These are phyloP conservation scores for Tolypocladium capitatum DNA, from an alignment of 2,329 filamentous ascomycete species.

Conservation along the genomic window DNA sequence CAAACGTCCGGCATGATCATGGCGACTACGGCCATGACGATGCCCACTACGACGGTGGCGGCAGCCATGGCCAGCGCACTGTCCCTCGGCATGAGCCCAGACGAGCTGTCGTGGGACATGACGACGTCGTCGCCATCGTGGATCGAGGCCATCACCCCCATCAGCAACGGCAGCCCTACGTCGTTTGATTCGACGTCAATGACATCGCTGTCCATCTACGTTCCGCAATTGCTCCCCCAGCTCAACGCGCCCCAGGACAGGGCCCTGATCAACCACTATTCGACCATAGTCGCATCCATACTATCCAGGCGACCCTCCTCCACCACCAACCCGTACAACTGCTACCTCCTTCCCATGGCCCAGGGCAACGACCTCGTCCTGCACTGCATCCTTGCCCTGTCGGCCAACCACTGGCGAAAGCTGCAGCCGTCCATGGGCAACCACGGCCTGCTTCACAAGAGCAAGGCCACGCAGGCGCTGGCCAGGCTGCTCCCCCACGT, in stretches of 20 bases:
- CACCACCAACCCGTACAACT: conserved; percentile 17
- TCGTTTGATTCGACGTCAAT: conserved; percentile 7
- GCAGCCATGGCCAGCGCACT: conserved; percentile 4
- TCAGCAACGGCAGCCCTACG: conserved; percentile 12
- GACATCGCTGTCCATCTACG: conserved; percentile 14
- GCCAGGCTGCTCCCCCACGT: conserved; percentile 21
- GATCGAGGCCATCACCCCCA: conserved; percentile 12
- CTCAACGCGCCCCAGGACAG: conserved; percentile 15
- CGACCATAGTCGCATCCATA: conserved; percentile 18
- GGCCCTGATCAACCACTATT: conserved; percentile 21
- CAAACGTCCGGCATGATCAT: background rate
- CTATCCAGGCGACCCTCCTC: conserved; percentile 16
- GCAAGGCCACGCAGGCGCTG: conserved; percentile 17
- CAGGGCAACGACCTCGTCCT: conserved; percentile 18
- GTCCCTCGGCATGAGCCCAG: conserved; percentile 8
- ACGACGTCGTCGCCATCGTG: conserved; percentile 9
- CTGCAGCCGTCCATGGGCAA: conserved; percentile 16
- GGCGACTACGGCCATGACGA: conserved; percentile 2
- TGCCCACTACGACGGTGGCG: conserved; percentile 1
- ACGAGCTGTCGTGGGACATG: conserved; percentile 10
- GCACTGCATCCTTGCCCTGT: conserved; percentile 19
- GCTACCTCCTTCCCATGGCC: conserved; percentile 19
- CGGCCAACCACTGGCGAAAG: conserved; percentile 21
- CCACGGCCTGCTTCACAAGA: conserved; percentile 17
- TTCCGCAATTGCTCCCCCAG: conserved; percentile 17